Base-by-base conservation (phyloP, 2,329 filamentous ascomycete genomes). In the Aspergillus sp. region DNA sequence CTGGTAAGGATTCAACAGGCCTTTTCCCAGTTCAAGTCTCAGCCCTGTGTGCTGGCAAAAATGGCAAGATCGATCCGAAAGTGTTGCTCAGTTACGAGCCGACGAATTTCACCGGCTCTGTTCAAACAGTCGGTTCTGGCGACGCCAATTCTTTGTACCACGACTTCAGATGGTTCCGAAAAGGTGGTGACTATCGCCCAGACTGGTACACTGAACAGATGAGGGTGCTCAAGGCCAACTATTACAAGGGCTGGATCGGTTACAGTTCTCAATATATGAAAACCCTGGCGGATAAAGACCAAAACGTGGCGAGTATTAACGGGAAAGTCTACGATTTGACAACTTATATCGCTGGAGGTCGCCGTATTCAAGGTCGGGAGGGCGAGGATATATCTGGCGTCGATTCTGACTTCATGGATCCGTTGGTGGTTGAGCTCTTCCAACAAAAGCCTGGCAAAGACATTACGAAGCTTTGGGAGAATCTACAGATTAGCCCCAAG, bases 131-230 rank as follows among this genome's bases (percentile, higher is more conserved):
- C 71, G 86, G 82, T 68, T 79, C 75, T 31, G 81, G 83, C 4
- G 93, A 98, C 68, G 63, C 81, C 21, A 96, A 97, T 69, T 80
- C 86, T 21, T 79, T 84, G 61, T 99, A 96, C 72, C 95, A 99
- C 70, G 95, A 99, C 72, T 99, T 99, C 84, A 87, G 95, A 58
- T 86, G 84, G 70, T 92, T 85, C 70, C 24, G 15, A n/a, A n/a
- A 91, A 84, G 35, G 19, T n/a, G 91, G 92, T 64, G 90, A 96
- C 70, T 88, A 84, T 51, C 88, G 93, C 11, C 86, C 88, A 2
- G 91, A 96, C 70, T 99, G 95, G 95, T 98, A 93, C 77, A 88
- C 83, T 57, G 91, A 99, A 77, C 87, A 93, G 73, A 91, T 97
- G 84, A 82, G 87, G 33, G 86, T 87, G 72, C 79, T 99, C 53